Conservation (phyloP, 1,139 yeast species). For the Maudiozyma humilis region DNA sequence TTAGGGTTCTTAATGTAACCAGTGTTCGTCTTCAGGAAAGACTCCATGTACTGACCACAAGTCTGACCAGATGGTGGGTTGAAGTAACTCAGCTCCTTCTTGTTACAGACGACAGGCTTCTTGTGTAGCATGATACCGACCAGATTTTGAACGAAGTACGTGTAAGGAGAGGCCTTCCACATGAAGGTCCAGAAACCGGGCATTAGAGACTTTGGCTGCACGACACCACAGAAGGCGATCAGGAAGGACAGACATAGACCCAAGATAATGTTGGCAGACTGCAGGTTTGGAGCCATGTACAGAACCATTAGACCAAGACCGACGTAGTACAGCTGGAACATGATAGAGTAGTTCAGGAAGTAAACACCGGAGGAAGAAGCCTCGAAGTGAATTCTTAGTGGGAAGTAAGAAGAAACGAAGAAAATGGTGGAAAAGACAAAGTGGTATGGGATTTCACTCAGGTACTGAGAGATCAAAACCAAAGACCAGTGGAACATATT, state of each 20-base stretch:
- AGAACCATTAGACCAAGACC: conserved; percentile 48
- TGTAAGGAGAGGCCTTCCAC: conserved; percentile 64
- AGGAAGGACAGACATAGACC: conserved; percentile 47
- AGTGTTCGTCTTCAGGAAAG: conserved; percentile 24
- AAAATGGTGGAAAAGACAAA: conserved; percentile 44
- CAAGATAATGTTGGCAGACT: conserved; percentile 51
- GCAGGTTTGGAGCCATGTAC: conserved; percentile 53
- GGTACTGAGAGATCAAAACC: conserved; percentile 42
- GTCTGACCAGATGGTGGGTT: conserved; percentile 53
- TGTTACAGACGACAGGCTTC: conserved; percentile 46
- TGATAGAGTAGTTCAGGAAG: conserved; percentile 44
- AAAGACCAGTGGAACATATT: conserved; percentile 62
- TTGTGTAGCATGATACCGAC: conserved; percentile 46
- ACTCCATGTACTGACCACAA: conserved; percentile 46
- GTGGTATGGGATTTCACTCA: conserved; percentile 51
- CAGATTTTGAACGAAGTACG: conserved; percentile 56
- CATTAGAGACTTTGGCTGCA: conserved; percentile 48
- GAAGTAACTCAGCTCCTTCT: conserved; percentile 44
- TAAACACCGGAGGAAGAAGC: conserved; percentile 49
- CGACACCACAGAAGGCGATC: conserved; percentile 56
- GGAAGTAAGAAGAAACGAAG: conserved; percentile 51
- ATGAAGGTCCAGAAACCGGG: conserved; percentile 73
- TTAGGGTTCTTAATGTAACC: conserved; percentile 52
- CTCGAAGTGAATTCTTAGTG: conserved; percentile 41
- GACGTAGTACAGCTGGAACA: conserved; percentile 50